These are phyloP conservation scores for Cladosporium austrohemisphaericum DNA, from an alignment of 2,329 filamentous ascomycete genomes.

Conservation along the genomic window DNA sequence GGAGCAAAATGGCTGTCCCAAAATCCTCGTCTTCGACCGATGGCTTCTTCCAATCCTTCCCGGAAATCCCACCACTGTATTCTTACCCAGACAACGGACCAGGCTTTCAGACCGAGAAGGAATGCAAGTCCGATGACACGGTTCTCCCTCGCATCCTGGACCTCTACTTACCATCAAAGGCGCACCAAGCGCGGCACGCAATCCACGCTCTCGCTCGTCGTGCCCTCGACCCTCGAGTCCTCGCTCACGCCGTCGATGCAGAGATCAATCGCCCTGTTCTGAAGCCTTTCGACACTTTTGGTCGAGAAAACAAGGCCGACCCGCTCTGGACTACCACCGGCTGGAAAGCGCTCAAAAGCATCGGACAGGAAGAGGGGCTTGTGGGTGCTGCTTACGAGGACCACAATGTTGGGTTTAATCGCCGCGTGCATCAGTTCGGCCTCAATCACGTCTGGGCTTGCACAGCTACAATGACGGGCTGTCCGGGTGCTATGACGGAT, in stretches of 20 bases:
- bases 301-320: not conserved
- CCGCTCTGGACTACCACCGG: not conserved
- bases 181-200: not conserved
- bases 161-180: too few relatives aligned
- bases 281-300: not conserved
- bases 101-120: too few relatives aligned
- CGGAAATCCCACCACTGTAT: too few relatives aligned
- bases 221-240: not conserved
- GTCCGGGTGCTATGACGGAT: conserved; percentile 64
- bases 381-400: not conserved
- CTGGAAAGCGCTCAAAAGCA: not conserved
- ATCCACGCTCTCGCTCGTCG: not conserved
- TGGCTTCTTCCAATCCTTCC: too few relatives aligned
- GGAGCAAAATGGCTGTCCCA: too few relatives aligned
- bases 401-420: too few relatives aligned
- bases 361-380: not conserved
- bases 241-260: not conserved
- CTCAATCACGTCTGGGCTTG: conserved; percentile 57
- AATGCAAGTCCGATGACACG: too few relatives aligned
- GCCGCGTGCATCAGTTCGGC: conserved; percentile 58
- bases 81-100: too few relatives aligned
- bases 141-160: too few relatives aligned
- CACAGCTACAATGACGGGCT: conserved; percentile 59
- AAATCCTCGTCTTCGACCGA: too few relatives aligned
- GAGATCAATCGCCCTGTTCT: not conserved